Percentiles rank a stretch among this genome's conserved stretches.
Evolutionary conservation across 805 yeast genomes (phyloP).

Genomic region (Saccharomycopsis sp.): DNA sequence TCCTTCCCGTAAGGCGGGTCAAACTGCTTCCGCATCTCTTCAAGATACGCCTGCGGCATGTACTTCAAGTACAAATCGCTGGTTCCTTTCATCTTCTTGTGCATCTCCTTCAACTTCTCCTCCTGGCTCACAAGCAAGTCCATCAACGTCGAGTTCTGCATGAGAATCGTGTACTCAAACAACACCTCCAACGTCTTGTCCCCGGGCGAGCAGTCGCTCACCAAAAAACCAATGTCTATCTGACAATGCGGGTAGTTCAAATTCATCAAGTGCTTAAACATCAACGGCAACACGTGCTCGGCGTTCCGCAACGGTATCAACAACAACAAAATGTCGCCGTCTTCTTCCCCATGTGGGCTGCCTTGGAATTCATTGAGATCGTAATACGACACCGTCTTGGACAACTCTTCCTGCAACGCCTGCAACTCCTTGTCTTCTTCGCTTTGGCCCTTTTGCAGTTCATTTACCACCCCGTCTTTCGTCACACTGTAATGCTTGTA

Average conservation of each 20-base stretch:
- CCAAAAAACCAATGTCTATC: conserved; percentile 76
- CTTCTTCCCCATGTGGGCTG: conserved; percentile 67
- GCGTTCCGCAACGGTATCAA: conserved; percentile 93
- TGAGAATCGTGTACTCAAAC: conserved; percentile 52
- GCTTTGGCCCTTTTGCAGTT: neutral
- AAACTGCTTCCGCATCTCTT: conserved; percentile 49
- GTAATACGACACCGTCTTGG: conserved; percentile 51
- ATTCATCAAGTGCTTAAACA: conserved; percentile 70
- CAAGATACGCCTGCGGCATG: conserved; percentile 58
- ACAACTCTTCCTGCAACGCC: conserved; percentile 33
- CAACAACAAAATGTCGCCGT: conserved; percentile 67
- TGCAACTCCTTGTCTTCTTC: conserved; percentile 17
- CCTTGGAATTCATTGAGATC: conserved; percentile 65
- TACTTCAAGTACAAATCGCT: conserved; percentile 57
- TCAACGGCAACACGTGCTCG: conserved; percentile 80
- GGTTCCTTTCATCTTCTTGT: conserved; percentile 39
- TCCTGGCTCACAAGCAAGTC: conserved; percentile 35
- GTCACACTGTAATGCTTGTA: conserved; percentile 13
- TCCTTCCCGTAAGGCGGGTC: conserved; percentile 56
- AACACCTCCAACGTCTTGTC: conserved; percentile 23
- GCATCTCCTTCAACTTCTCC: conserved; percentile 25
- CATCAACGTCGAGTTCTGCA: conserved; percentile 63
- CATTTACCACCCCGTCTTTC: conserved; percentile 2
- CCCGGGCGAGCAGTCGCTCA: conserved; percentile 62
- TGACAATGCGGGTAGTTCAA: conserved; percentile 81